A percentile compares a stretch with the other conserved stretches of the same genome.
Evolutionary conservation across 2,329 filamentous ascomycete genomes (phyloP).

Genomic region (Colletotrichum chrysophilum): DNA sequence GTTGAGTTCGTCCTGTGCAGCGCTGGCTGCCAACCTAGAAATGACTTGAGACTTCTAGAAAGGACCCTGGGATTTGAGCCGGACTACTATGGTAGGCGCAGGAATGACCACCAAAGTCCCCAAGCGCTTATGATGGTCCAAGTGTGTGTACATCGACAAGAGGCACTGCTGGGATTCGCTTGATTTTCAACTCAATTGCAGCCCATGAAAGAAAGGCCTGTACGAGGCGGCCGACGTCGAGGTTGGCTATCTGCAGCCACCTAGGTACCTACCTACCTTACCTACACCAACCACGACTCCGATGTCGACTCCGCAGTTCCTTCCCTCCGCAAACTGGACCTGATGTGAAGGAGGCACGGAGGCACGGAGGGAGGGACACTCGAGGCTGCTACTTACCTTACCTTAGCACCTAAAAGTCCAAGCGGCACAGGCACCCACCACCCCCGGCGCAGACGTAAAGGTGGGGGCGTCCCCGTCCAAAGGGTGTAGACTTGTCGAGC

Average conservation of each 20-base stretch:
- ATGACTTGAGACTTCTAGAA: conserved; percentile 4
- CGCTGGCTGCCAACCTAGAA: neutral
- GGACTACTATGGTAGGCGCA: neutral
- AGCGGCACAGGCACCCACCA: neutral
- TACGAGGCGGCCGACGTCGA: neutral
- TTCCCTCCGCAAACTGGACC: neutral
- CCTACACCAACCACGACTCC: neutral
- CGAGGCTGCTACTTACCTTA: neutral
- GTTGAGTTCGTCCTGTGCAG: neutral
- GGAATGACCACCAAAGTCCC: neutral
- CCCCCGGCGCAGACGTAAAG: neutral
- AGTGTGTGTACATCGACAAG: neutral
- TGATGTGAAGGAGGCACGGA: neutral
- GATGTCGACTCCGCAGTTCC: conserved; percentile 2
- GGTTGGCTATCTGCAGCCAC: neutral
- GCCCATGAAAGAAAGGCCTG: too few relatives aligned
- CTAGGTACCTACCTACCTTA: too few relatives aligned
- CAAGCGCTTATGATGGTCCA: neutral
- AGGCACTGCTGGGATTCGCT: too few relatives aligned
- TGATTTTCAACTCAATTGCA: neutral
- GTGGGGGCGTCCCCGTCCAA: conserved; percentile 11
- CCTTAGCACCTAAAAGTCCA: neutral
- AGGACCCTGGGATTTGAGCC: neutral
- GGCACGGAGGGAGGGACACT: neutral
- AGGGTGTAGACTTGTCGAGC: conserved; percentile 21